These are phyloP conservation scores for Trifolium repens DNA, from an alignment of 306 rosid species.

Conservation along the genomic window DNA sequence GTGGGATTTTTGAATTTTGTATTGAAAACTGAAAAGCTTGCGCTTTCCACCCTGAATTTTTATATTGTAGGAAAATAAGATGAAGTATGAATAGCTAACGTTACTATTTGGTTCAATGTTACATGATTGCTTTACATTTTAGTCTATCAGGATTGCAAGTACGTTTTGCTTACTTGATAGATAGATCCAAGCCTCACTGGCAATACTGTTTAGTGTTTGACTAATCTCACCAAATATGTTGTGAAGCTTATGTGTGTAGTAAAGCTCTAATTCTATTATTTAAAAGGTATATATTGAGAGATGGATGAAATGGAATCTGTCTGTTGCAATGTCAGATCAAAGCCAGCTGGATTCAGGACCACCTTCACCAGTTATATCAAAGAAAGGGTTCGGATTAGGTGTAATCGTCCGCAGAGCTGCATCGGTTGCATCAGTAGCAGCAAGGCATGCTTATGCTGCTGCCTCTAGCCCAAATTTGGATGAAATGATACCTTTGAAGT, in stretches of 20 bases:
- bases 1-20: slow-evolving; percentile 36
- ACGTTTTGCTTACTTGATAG: slow-evolving; percentile 24
- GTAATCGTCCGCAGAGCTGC: slow-evolving; percentile 87
- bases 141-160: slow-evolving; percentile 33
- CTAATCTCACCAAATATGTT: slow-evolving; percentile 32
- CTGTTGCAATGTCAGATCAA: slow-evolving; percentile 71
- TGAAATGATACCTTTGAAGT: slow-evolving; percentile 89
- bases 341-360: slow-evolving; percentile 82
- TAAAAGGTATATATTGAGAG: slow-evolving; percentile 34
- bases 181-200: slow-evolving; percentile 20
- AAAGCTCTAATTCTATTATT: slow-evolving; percentile 37
- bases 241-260: slow-evolving; percentile 36
- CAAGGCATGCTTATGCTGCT: slow-evolving; percentile 89
- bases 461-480: slow-evolving; percentile 66
- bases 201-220: slow-evolving; percentile 20
- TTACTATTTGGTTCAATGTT: slow-evolving; percentile 25
- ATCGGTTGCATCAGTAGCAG: slow-evolving; percentile 84
- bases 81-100: neutral
- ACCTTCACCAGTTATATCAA: slow-evolving; percentile 80
- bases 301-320: slow-evolving; percentile 45
- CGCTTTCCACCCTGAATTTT: neutral
- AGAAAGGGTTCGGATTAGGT: slow-evolving; percentile 80
- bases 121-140: slow-evolving; percentile 13
- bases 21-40: slow-evolving; percentile 36
- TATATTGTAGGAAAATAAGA: slow-evolving; percentile 9